A percentile compares a stretch with the other conserved stretches of the same genome.
These are phyloP conservation scores for Raddia guianensis DNA, from an alignment of 176 grass and related monocot genomes.

Conservation along the genomic window DNA sequence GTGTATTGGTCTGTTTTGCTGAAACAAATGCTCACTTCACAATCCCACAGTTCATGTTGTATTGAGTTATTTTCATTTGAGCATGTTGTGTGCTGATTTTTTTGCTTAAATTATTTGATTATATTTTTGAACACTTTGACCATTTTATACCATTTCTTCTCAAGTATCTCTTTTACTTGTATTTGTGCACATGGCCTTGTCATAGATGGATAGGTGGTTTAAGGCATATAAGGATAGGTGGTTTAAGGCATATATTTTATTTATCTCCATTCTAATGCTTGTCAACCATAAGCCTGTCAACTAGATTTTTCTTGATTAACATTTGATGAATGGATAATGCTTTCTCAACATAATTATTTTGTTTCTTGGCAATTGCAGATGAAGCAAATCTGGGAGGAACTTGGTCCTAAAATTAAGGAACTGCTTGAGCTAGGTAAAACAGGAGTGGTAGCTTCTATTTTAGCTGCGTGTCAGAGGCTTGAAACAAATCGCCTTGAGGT, in stretches of 20 bases:
- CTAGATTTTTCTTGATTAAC: background rate
- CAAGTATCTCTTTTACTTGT: constrained; percentile 3
- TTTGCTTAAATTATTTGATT: too few relatives aligned
- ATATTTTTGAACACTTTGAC: too few relatives aligned
- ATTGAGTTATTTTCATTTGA: background rate
- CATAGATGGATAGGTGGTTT: constrained; percentile 10
- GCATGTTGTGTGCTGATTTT: too few relatives aligned
- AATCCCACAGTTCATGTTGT: background rate
- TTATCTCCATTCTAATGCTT: background rate
- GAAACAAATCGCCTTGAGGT: constrained; percentile 80
- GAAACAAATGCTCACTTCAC: constrained; percentile 12
- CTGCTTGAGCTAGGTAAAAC: constrained; percentile 80
- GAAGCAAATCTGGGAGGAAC: constrained; percentile 83
- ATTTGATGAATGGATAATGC: constrained; percentile 15
- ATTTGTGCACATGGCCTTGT: background rate
- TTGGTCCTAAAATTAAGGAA: constrained; percentile 80
- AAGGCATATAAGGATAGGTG: background rate
- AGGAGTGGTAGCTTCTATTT: constrained; percentile 84
- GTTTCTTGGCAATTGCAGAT: constrained; percentile 48
- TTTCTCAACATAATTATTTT: constrained; percentile 19
- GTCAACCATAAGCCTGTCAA: background rate
- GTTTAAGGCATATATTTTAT: background rate
- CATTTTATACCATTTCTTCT: background rate
- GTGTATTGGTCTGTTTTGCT: background rate
- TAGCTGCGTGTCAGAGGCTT: constrained; percentile 77